Evolutionary conservation across 2,329 filamentous ascomycete genomes (phyloP), one percentile per base, ranked within the genome.

Genomic region (Aspergillus jensenii): DNA sequence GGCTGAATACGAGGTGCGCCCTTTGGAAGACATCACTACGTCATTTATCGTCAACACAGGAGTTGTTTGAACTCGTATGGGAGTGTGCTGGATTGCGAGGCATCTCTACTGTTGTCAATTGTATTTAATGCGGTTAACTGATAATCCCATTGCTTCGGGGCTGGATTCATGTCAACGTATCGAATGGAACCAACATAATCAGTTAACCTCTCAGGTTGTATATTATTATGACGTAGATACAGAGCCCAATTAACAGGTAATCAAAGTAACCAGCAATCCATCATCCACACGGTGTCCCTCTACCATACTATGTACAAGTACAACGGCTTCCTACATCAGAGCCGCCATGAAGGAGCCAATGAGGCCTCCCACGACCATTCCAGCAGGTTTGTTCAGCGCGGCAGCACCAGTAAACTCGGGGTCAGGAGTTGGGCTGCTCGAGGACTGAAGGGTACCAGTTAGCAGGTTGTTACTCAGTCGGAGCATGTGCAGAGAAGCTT

Each of bases 351-450:
- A n/a, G 8, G 51, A 46, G 12, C 51, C 51, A n/a, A 46, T 14
- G 14, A 53, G 33, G 3, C 41, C 51, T 5, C 51, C 41, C 19
- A 53, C 33, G 14, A 40, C 9, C 15, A 53, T n/a, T 35, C 43
- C 33, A 1, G 23, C 51, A 9, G 51, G 51, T 3, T 15, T 21
- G 14, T 46, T 53, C 31, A 46, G 21, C 6, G 19, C 41, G 21
- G 51, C 51, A 44, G 9, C 51, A 25, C 51, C 51, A 4, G 51
- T 53, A 8, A 37, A 53, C 17, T 46, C 31, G 8, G 51, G 51
- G 12, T 53, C 41, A 4, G 51, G 51, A 21, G 41, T 46, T 0
- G 50, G 50, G 9, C 23, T 45, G 17, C 17, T 14, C 2, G 51
- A 37, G 6, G 50, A 14, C 51, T 53, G 21, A 14, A 15, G 4